Percentiles rank a stretch among this genome's conserved stretches.
Evolutionary conservation across 495 filamentous ascomycete genomes (phyloP).

Genomic region (Aspergillus incahuasiensis): DNA sequence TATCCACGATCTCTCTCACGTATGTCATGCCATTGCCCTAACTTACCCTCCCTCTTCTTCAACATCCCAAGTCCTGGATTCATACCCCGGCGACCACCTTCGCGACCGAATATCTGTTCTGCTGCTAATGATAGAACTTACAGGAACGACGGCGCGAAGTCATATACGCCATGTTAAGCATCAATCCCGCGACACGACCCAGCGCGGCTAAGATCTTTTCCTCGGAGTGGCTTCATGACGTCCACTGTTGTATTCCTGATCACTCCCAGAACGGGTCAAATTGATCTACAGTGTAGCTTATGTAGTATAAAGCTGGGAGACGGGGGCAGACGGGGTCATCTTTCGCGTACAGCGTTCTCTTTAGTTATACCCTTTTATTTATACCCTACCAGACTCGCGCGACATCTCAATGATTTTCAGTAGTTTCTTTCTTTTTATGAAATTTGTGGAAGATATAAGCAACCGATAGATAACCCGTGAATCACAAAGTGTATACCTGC

Average conservation of each 20-base stretch:
- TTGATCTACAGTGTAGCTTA: background rate
- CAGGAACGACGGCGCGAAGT: background rate
- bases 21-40: background rate
- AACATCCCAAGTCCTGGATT: no score
- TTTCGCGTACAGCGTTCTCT: no score
- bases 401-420: no score
- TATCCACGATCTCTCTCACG: background rate
- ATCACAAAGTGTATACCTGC: background rate
- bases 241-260: background rate
- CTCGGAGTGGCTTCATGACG: conserved; percentile 1
- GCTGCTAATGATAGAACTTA: background rate
- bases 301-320: no score
- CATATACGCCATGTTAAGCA: conserved; percentile 1
- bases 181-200: background rate
- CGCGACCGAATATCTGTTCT: background rate
- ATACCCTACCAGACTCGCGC: no score
- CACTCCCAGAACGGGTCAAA: background rate
- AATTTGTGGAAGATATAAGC: no score
- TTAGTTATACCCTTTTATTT: no score
- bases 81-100: no score
- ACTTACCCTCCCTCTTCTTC: background rate
- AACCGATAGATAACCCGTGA: background rate
- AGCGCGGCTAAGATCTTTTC: conserved; percentile 1
- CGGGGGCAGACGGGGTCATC: no score
- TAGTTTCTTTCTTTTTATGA: no score